These are phyloP conservation scores for Jaltomata sinuosa DNA, from an alignment of 257 asterid species.

Conservation along the genomic window DNA sequence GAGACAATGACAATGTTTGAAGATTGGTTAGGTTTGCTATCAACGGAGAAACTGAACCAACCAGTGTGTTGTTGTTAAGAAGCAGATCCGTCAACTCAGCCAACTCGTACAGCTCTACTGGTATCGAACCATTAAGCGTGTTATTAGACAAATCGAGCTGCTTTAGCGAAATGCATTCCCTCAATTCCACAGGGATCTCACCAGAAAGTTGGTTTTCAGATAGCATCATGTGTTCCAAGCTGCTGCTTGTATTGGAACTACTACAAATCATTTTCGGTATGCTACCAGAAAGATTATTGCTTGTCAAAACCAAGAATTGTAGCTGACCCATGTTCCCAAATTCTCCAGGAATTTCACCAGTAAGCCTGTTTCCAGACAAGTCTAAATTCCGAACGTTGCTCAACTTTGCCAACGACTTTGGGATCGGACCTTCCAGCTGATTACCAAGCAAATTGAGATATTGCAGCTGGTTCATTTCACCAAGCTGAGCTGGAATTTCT, in stretches of 20 bases:
- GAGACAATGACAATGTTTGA: slow-evolving; percentile 56
- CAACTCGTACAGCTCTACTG: slow-evolving; percentile 58
- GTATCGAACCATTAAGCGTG: slow-evolving; percentile 56
- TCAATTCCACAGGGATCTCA: slow-evolving; percentile 43
- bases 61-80: slow-evolving; percentile 70
- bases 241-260: slow-evolving; percentile 43
- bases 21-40: slow-evolving; percentile 58
- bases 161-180: slow-evolving; percentile 40
- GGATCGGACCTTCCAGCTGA: slow-evolving; percentile 58
- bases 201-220: slow-evolving; percentile 58
- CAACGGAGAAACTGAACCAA: slow-evolving; percentile 52
- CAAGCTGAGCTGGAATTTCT: slow-evolving; percentile 43
- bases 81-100: slow-evolving; percentile 51
- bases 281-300: slow-evolving; percentile 62
- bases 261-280: slow-evolving; percentile 43
- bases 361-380: slow-evolving; percentile 55
- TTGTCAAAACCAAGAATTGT: slow-evolving; percentile 42
- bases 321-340: slow-evolving; percentile 43
- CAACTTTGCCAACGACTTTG: slow-evolving; percentile 37
- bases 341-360: slow-evolving; percentile 61
- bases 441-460: slow-evolving; percentile 69
- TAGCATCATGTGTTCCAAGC: slow-evolving; percentile 48
- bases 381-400: slow-evolving; percentile 44
- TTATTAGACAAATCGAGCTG: slow-evolving; percentile 84
- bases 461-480: slow-evolving; percentile 29